Conservation (phyloP, 2,329 filamentous ascomycete genomes). For the Penicillium fuscoglaucum region DNA sequence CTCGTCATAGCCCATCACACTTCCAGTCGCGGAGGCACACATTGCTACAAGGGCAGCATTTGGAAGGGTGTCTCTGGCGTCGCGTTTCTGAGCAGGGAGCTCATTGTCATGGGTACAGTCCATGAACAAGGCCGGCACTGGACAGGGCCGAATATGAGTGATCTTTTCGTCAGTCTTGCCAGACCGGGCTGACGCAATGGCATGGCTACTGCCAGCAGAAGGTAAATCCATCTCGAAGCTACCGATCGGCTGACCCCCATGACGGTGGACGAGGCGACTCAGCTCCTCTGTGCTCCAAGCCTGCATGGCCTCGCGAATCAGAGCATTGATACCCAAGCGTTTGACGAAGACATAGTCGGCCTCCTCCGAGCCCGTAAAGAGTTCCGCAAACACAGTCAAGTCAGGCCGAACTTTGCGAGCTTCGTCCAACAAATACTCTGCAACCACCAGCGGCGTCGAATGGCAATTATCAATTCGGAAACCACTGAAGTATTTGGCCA, state of each 20-base stretch:
- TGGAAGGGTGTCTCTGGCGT: conserved; percentile 88
- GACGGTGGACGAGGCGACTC: conserved; percentile 86
- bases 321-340: conserved; percentile 81
- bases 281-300: conserved; percentile 94
- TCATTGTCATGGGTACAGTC: conserved; percentile 99
- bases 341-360: conserved; percentile 97
- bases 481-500: conserved; percentile 93
- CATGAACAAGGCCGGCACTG: conserved; percentile 95
- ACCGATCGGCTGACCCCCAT: conserved; percentile 90
- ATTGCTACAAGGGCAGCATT: conserved; percentile 93
- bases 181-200: conserved; percentile 37
- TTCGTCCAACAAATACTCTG: conserved; percentile 91
- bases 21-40: conserved; percentile 92
- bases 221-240: conserved; percentile 95
- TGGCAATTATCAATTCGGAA: conserved; percentile 98
- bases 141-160: conserved; percentile 78
- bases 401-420: conserved; percentile 86
- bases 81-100: conserved; percentile 89
- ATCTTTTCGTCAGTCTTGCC: conserved; percentile 60
- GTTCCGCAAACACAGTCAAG: conserved; percentile 87
- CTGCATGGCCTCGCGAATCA: conserved; percentile 98
- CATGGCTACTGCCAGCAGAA: conserved; percentile 58
- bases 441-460: conserved; percentile 90
- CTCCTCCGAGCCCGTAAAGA: conserved; percentile 93
- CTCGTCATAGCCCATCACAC: conserved; percentile 97